A percentile compares a stretch with the other conserved stretches of the same genome.
phyloP scores from a whole-genome alignment of 2,329 filamentous ascomycete genomes.

The Sarocladiaceae sp. region DNA sequence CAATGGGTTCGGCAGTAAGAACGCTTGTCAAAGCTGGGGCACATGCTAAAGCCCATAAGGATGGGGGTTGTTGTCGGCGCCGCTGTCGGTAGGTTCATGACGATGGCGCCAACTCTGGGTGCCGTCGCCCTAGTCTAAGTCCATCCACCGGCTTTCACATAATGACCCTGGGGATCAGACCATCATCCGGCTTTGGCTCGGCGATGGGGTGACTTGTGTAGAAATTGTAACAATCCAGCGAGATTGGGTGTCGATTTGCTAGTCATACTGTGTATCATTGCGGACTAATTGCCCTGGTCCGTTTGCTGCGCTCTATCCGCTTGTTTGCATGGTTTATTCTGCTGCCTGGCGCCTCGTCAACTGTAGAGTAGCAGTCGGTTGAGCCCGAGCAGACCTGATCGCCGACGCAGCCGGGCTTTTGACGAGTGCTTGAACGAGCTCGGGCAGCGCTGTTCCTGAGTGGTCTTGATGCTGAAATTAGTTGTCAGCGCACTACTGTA shows the following conservation, averaged over 20 bases:
- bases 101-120: slow-evolving; percentile 1
- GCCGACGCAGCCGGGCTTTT: neutral
- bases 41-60: neutral
- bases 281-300: too few species aligned
- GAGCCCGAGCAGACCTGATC: neutral
- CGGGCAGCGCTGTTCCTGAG: neutral
- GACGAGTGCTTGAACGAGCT: neutral
- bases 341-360: slow-evolving; percentile 4
- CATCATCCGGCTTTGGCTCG: neutral
- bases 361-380: neutral
- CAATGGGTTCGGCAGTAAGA: neutral
- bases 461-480: neutral
- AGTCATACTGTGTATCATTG: too few species aligned
- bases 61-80: neutral
- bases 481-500: neutral
- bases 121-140: neutral
- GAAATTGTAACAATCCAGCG: slow-evolving; percentile 6
- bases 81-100: neutral
- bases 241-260: too few species aligned
- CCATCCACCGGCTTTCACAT: neutral
- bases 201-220: neutral
- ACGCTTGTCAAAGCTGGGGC: neutral
- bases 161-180: neutral
- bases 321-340: neutral
- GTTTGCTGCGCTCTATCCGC: too few species aligned